A percentile compares a stretch with the other conserved stretches of the same genome.
Conservation (phyloP, 805 yeast species). For the Danielia reshetovae region DNA sequence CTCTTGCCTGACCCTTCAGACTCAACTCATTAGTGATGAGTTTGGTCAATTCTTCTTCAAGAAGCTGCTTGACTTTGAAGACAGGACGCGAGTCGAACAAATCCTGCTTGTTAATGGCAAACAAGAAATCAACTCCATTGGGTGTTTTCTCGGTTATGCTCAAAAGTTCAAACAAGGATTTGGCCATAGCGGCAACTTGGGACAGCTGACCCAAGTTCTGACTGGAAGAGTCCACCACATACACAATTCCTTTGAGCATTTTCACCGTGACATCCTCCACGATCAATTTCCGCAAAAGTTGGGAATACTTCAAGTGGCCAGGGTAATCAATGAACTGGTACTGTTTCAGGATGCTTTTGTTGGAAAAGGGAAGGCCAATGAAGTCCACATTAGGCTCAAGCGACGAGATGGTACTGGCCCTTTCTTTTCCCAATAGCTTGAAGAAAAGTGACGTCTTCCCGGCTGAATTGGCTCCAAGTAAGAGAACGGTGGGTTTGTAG, state of each 20-base stretch:
- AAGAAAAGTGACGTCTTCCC: conserved; percentile 65
- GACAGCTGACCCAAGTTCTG: conserved; percentile 41
- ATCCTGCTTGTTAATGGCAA: conserved; percentile 85
- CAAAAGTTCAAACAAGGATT: conserved; percentile 56
- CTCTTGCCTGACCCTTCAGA: conserved; percentile 21
- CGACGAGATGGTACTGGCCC: conserved; percentile 31
- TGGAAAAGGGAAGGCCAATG: conserved; percentile 32
- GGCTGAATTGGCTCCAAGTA: conserved; percentile 59
- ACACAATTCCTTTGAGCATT: conserved; percentile 64
- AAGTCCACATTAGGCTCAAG: conserved; percentile 32
- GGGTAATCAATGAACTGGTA: conserved; percentile 74
- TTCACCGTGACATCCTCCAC: conserved; percentile 33
- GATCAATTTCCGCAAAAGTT: conserved; percentile 49
- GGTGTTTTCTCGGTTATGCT: conserved; percentile 58
- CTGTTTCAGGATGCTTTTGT: conserved; percentile 31
- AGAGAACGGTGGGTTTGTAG: conserved; percentile 52
- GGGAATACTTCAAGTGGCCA: conserved; percentile 75
- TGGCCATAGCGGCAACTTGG: conserved; percentile 44
- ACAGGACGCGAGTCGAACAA: conserved; percentile 78
- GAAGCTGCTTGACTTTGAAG: conserved; percentile 49
- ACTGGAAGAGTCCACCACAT: conserved; percentile 71
- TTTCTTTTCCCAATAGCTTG: conserved; percentile 15
- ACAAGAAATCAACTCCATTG: conserved; percentile 66
- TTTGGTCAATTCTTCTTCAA: conserved; percentile 63
- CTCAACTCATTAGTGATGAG: conserved; percentile 45